Evolutionary conservation across 2,329 filamentous ascomycete species (phyloP).

Genomic region (Neofusicoccum sp.): DNA sequence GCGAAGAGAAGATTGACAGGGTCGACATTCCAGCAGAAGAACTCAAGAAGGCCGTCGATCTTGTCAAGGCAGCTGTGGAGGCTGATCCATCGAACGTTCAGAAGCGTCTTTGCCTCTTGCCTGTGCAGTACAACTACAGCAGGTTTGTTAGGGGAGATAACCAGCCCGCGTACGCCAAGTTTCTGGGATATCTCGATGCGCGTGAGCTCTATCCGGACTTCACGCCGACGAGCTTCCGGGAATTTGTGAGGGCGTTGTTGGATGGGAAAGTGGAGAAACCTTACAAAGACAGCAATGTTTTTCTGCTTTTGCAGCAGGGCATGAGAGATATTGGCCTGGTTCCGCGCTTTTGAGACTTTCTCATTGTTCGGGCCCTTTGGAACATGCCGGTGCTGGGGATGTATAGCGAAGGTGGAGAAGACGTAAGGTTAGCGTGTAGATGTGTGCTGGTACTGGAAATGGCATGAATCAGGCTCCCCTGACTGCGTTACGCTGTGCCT

Average conservation of each 20-base stretch:
- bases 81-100: not conserved
- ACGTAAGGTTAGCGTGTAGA: too few relatives aligned
- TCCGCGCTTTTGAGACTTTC: too few relatives aligned
- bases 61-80: not conserved
- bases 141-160: slow-evolving; percentile 54
- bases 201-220: slow-evolving; percentile 58
- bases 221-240: not conserved
- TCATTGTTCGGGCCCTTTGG: too few relatives aligned
- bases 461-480: too few relatives aligned
- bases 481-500: too few relatives aligned
- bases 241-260: not conserved
- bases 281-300: too few relatives aligned
- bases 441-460: too few relatives aligned
- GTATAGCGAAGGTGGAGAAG: too few relatives aligned
- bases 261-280: not conserved
- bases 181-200: slow-evolving; percentile 53
- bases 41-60: not conserved
- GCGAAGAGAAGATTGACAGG: slow-evolving; percentile 42
- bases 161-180: slow-evolving; percentile 51
- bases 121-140: not conserved
- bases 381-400: too few relatives aligned
- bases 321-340: too few relatives aligned
- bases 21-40: not conserved
- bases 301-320: too few relatives aligned
- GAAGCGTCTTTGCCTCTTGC: not conserved